phyloP scores from a whole-genome alignment of 495 filamentous ascomycete species.

The Astrothelium macrocarpum region DNA sequence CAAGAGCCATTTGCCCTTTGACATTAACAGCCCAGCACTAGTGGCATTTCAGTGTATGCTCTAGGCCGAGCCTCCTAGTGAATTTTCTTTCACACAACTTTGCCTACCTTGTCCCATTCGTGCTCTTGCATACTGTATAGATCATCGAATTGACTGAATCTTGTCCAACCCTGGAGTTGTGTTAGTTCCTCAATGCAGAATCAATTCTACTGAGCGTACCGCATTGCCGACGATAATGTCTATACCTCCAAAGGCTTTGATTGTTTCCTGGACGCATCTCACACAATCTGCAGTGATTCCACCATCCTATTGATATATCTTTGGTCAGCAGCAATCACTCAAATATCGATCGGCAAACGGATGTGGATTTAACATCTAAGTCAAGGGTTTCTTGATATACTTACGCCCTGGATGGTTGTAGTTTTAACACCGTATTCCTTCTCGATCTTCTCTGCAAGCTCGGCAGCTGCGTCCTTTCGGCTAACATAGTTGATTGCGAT shows the following conservation, averaged over 20 bases:
- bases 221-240: constrained; percentile 67
- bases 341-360: not conserved
- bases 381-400: constrained; percentile 12
- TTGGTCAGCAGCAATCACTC: not conserved
- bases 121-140: constrained; percentile 50
- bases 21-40: constrained; percentile 62
- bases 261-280: constrained; percentile 44
- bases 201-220: constrained; percentile 34
- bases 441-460: constrained; percentile 43
- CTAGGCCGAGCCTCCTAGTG: not conserved
- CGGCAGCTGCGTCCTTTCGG: constrained; percentile 44
- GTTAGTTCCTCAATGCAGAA: not conserved
- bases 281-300: constrained; percentile 47
- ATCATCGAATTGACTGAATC: constrained; percentile 53
- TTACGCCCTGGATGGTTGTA: constrained; percentile 49
- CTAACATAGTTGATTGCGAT: constrained; percentile 62
- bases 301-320: constrained; percentile 40
- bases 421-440: constrained; percentile 46
- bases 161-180: constrained; percentile 51
- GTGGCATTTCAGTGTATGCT: not conserved
- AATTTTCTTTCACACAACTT: not conserved
- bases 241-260: constrained; percentile 49
- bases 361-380: not conserved
- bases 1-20: constrained; percentile 53
- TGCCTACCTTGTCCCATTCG: constrained; percentile 60